Conservation (phyloP, 345 rosid genomes). For the Rhodamnia argentea region DNA sequence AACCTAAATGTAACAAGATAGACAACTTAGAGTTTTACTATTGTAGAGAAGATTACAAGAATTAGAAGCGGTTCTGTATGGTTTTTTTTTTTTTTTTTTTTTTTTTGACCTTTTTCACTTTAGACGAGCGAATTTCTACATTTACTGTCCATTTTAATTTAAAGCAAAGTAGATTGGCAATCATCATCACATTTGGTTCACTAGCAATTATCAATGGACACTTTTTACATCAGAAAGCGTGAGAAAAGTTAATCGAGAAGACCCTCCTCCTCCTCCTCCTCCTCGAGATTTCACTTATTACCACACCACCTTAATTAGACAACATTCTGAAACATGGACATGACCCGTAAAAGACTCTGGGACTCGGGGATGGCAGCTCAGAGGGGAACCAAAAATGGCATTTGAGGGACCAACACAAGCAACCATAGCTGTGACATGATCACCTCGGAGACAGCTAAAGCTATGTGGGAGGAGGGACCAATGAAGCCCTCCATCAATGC, state of each 20-base stretch:
- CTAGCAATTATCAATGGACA: background rate
- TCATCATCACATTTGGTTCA: background rate
- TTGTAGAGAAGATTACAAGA: background rate
- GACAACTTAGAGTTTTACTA: background rate
- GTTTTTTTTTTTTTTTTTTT: background rate
- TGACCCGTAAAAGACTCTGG: background rate
- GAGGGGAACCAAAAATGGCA: background rate
- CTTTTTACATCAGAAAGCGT: background rate
- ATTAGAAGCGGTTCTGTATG: background rate
- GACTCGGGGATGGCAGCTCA: background rate
- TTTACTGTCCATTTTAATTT: background rate
- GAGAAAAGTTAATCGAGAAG: background rate
- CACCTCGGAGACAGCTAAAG: background rate
- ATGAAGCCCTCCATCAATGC: background rate
- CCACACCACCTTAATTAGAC: background rate
- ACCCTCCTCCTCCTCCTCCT: background rate
- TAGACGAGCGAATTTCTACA: background rate
- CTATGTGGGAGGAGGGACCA: background rate
- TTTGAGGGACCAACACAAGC: background rate
- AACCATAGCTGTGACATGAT: background rate
- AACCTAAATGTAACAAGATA: background rate
- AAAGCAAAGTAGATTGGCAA: background rate
- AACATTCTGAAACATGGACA: background rate
- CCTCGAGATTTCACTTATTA: background rate
- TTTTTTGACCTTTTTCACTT: background rate